Conservation (phyloP, 768 basidiomycete genomes). For the Pleurotus platypus region DNA sequence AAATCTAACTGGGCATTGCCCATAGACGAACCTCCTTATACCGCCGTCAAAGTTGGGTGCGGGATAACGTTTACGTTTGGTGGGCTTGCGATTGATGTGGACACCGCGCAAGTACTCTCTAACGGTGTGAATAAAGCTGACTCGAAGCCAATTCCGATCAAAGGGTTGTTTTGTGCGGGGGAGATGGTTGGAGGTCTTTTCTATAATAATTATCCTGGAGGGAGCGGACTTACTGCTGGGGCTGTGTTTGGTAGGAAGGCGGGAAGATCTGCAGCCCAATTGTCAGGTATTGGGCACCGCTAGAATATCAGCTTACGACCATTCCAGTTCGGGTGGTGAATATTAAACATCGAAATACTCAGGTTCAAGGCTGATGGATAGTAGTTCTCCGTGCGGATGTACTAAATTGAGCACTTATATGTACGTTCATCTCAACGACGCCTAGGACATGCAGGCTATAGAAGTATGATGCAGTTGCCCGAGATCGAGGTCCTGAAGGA, state of each 20-base stretch:
- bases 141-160: constrained; percentile 35
- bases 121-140: constrained; percentile 11
- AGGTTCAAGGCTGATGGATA: too few species aligned
- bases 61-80: constrained; percentile 76
- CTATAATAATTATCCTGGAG: constrained; percentile 66
- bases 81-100: constrained; percentile 56
- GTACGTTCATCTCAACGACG: too few species aligned
- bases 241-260: constrained; percentile 64
- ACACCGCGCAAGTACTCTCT: constrained; percentile 48
- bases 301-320: too few species aligned
- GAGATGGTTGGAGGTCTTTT: constrained; percentile 69
- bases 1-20: constrained; percentile 71
- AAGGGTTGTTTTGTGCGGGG: constrained; percentile 61
- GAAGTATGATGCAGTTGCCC: too few species aligned
- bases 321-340: too few species aligned
- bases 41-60: constrained; percentile 67
- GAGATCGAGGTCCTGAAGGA: too few species aligned
- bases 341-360: too few species aligned
- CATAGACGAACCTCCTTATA: constrained; percentile 48
- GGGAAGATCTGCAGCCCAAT: constrained; percentile 22
- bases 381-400: too few species aligned
- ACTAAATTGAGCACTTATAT: too few species aligned
- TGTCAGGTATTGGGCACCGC: too few species aligned
- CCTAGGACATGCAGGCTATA: too few species aligned
- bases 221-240: constrained; percentile 61